Evolutionary conservation across 441 rosid species (phyloP).

Genomic region (Lepidium campestre): DNA sequence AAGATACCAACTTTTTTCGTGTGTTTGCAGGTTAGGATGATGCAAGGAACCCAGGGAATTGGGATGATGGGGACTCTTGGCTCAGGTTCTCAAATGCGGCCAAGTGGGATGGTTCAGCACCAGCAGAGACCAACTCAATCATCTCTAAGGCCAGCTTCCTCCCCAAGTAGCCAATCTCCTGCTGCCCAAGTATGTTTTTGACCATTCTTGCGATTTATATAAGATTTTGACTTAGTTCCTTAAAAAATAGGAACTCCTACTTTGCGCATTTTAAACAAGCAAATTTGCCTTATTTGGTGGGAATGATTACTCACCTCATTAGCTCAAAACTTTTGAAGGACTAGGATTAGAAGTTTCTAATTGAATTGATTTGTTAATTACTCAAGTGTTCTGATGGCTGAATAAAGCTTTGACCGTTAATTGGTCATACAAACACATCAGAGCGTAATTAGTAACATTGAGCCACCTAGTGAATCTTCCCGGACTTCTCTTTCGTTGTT

Average conservation of each 20-base stretch:
- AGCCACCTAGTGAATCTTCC: not conserved
- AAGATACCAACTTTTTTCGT: not conserved
- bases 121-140: conserved; percentile 70
- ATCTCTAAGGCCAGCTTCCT: conserved; percentile 49
- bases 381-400: not conserved
- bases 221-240: not conserved
- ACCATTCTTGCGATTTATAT: not conserved
- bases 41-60: conserved; percentile 59
- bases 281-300: not conserved
- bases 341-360: not conserved
- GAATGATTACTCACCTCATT: not conserved
- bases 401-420: not conserved
- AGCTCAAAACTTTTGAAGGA: not conserved
- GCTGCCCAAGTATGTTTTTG: conserved; percentile 52
- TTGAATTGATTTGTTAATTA: not conserved
- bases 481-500: not conserved
- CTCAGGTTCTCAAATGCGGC: conserved; percentile 62
- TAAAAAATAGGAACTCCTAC: not conserved
- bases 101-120: conserved; percentile 65
- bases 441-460: not conserved
- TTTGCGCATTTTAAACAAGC: conserved; percentile 1
- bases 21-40: conserved; percentile 44
- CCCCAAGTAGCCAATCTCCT: conserved; percentile 52
- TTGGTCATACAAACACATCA: not conserved
- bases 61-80: conserved; percentile 60